These are phyloP conservation scores for Tinospora cordifolia DNA, from an alignment of 164 flowering plant species.

Conservation along the genomic window DNA sequence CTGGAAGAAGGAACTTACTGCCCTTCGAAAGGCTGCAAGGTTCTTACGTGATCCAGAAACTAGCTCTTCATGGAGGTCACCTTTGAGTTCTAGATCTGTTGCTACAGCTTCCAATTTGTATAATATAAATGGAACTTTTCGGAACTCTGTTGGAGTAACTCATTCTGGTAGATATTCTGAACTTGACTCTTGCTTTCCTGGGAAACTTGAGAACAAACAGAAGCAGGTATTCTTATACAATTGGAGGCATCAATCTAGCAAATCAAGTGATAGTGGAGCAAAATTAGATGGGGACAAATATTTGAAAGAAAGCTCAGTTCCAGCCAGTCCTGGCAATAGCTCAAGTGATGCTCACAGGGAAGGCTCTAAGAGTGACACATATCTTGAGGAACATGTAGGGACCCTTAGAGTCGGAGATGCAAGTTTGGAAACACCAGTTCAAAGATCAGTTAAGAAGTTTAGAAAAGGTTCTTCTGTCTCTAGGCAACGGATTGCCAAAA, in stretches of 20 bases:
- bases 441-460: constrained; percentile 27
- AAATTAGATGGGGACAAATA: constrained; percentile 21
- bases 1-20: constrained; percentile 80
- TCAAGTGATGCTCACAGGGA: constrained; percentile 38
- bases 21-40: constrained; percentile 74
- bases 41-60: constrained; percentile 87
- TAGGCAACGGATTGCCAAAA: constrained; percentile 22
- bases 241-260: constrained; percentile 61
- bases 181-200: constrained; percentile 15
- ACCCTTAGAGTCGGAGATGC: constrained; percentile 44
- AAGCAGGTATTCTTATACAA: constrained; percentile 67
- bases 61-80: constrained; percentile 76
- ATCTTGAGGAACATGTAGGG: constrained; percentile 30
- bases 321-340: constrained; percentile 45
- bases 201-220: constrained; percentile 12
- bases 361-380: constrained; percentile 51
- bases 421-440: constrained; percentile 23
- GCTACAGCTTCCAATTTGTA: constrained; percentile 21
- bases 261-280: constrained; percentile 37
- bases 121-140: constrained; percentile 13
- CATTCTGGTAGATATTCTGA: constrained; percentile 14
- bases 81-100: constrained; percentile 53
- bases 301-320: constrained; percentile 26
- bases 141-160: constrained; percentile 10
- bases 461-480: constrained; percentile 17